Evolutionary conservation across 495 filamentous ascomycete genomes (phyloP), one percentile per base, ranked within the genome.

Genomic region (Penicillium paradoxum): DNA sequence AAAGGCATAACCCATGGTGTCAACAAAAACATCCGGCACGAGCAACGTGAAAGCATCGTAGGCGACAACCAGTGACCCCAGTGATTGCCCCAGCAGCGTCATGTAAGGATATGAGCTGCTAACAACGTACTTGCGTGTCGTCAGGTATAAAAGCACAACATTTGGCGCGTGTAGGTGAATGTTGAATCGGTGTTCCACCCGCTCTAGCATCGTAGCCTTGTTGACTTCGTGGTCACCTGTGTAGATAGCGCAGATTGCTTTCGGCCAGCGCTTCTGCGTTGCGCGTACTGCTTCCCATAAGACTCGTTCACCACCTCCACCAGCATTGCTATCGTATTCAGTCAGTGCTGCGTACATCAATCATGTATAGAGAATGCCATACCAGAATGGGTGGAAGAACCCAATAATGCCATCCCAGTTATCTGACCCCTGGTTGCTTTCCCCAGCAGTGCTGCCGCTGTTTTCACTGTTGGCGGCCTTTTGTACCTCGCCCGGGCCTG

Each of bases 1-100:
- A 67, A 97, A 98, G 18, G 92, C 89, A 67, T 97, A 97, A 57
- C 93, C 93, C 91, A 97, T 96, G 6, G 93, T 98, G 64, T 98
- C 93, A 59, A 98, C 78, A 58, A 96, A 96, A 45, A 97, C 80
- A 64, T 98, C 95, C 0, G 93, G 95, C 1, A 90, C 88, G 3
- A 97, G 77, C 10, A 96, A 83, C 32, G 80, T 85, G 69, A 98
- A 95, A n/a, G 92, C 92, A 57, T 97, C 93, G 69, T 85, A 91
- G 17, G 88, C 93, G 58, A 97, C 78, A 29, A 92, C 64, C 15
- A 97, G 64, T 1, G 89, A 95, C 36, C 93, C 93, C 17, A 97
- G 67, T 6, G 87, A 91, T 63, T 98, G 93, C 48, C 91, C 91
- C 13, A 96, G 75, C n/a, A 98, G 83, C 0, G 93, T 98, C 76